Evolutionary conservation across 2,329 filamentous ascomycete species (phyloP), one percentile per base, ranked within the genome.

Genomic region (Penicillium brasilianum): DNA sequence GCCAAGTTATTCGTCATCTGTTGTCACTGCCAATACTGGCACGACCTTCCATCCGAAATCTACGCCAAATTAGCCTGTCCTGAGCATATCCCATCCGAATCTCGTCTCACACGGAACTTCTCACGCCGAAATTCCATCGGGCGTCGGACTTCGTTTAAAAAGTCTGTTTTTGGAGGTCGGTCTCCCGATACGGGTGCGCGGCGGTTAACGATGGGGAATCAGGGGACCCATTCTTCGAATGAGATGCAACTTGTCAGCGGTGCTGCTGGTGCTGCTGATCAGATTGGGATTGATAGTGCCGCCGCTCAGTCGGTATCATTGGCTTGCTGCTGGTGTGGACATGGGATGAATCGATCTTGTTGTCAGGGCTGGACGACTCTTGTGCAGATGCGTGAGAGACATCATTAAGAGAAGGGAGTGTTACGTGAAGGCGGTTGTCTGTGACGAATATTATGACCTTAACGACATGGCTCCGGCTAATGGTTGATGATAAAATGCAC

Each of bases 301-400:
- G n/a, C 16, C n/a, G 5, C 8, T 8, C 37, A 55, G 16, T 28
- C 46, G 34, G 46, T 16, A n/a, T 41, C 51, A 70, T 85, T 90
- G 28, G 85, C 84, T 66, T 91, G 89, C 72, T 88, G 88, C 9
- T 91, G 89, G 89, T 92, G 89, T 72, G 80, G 81, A 46, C 89
- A 92, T 76, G 84, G 84, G 53, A 91, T 92, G 88, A 88, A 82
- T 66, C 88, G 84, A 14, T 79, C 77, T 60, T 92, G 89, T 76
- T 92, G 89, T 72, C 83, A 88, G 11, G 89, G 88, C 8, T 89
- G 89, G 77, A 85, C 87, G 11, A 86, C 89, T 1, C 81, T 88
- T 48, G 84, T 92, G 4, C 85, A 88, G 63, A 77, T 91, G 68
- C 85, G 85, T 69, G 87, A 91, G 74, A 84, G 85, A 49, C 76